Conservation (phyloP, 2,329 filamentous ascomycete genomes). For the Sclerotinia spermophila region DNA sequence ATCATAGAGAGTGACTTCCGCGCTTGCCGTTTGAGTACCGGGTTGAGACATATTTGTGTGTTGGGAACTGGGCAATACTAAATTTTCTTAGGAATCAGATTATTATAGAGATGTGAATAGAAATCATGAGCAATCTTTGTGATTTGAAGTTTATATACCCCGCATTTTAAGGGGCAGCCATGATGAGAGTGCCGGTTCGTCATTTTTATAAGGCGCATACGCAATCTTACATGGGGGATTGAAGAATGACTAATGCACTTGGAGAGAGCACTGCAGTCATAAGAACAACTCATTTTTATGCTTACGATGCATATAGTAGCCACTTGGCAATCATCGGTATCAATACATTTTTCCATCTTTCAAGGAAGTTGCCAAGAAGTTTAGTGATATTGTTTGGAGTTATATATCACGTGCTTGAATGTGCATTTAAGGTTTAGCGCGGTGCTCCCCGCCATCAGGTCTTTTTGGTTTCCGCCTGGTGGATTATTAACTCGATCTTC, state of each 20-base stretch:
- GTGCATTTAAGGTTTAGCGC: background rate
- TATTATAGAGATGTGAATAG: background rate
- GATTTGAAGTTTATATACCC: background rate
- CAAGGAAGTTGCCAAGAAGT: background rate
- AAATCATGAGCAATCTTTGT: background rate
- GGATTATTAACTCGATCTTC: background rate
- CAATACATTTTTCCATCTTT: background rate
- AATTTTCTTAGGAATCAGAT: background rate
- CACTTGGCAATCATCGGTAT: too few species aligned
- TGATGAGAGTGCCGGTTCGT: background rate
- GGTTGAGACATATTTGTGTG: background rate
- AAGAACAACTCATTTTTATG: background rate
- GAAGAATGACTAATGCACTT: background rate
- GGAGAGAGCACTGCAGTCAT: background rate
- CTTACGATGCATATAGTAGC: background rate
- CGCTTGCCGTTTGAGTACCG: background rate
- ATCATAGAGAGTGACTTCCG: conserved; percentile 55
- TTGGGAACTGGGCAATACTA: too few species aligned
- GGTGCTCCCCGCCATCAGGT: background rate
- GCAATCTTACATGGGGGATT: background rate
- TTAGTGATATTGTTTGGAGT: background rate
- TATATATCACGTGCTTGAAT: background rate
- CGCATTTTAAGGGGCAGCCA: background rate
- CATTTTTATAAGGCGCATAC: background rate
- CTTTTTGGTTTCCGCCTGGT: background rate